Evolutionary conservation across 1,284 basidiomycete species (phyloP), one percentile per base, ranked within the genome.

Genomic region (Ceratobasidium papillatum): DNA sequence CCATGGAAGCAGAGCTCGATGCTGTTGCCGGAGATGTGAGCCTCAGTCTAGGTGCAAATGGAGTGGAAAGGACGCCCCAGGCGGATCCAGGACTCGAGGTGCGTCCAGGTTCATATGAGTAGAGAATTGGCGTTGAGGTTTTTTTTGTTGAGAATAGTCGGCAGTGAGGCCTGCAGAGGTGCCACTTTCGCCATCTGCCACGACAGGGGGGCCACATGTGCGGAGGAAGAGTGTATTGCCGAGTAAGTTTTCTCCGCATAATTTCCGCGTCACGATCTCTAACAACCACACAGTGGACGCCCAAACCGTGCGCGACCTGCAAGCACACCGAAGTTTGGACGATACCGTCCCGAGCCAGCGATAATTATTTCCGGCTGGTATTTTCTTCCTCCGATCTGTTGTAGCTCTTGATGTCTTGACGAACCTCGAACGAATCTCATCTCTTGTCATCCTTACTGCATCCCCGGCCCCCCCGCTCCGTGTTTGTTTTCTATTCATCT

Each of bases 81-180:
- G 94, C 94, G 58, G 94, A 96, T 83, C 94, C 94, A 73, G 94
- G 92, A 65, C 82, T 95, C 77, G 94, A 95, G 82, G 92, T 93
- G 84, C 84, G 90, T 88, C 80, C 47, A 75, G 56, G 65, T 79
- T 81, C 77, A 74, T 71, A 87, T 76, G 89, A 65, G 81, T 81
- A 75, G 80, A 80, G 79, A 17, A 75, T 62, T 43, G n/a, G 45
- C 47, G 27, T 56, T 41, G 54, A 52, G 41, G 22, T 45, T 61
- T 14, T 36, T 45, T 47, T 47, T 32, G 43, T 63, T 45, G 27
- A 19, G 43, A 25, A n/a, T 49, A 61, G 64, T 3, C 27, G 17
- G 62, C 30, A 25, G 54, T 43, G 62, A 61, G 58, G 72, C 74
- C 63, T 19, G 47, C 32, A 51, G 72, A 59, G 36, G 52, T 64